Percentiles rank a stretch among this genome's conserved stretches.
Evolutionary conservation across 2,329 filamentous ascomycete species (phyloP).

Genomic region (Simplicillium sp.): DNA sequence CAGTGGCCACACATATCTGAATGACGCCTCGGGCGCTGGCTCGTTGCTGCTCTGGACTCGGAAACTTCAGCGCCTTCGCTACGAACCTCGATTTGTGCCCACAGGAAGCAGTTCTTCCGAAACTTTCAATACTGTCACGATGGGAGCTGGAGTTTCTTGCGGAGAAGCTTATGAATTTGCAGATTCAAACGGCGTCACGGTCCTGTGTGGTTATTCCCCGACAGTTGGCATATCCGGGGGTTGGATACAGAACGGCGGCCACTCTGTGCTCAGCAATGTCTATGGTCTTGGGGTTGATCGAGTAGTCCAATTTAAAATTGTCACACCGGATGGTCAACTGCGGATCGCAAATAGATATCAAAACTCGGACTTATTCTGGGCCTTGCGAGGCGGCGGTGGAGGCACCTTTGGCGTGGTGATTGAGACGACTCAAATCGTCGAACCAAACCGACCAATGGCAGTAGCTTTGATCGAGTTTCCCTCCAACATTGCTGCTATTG

Average conservation of each 20-base stretch:
- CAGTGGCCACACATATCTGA: conserved; percentile 4
- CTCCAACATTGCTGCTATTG: conserved; percentile 20
- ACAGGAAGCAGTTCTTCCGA: neutral
- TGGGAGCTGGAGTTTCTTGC: conserved; percentile 4
- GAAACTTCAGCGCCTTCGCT: conserved; percentile 3
- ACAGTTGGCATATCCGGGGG: conserved; percentile 6
- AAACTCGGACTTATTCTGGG: conserved; percentile 44
- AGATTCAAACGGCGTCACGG: conserved; percentile 1
- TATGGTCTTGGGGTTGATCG: conserved; percentile 40
- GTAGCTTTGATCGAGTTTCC: neutral
- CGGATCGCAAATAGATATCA: conserved; percentile 29
- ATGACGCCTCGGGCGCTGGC: neutral
- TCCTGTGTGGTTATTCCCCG: conserved; percentile 6
- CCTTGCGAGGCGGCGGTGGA: conserved; percentile 36
- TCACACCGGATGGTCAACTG: conserved; percentile 30
- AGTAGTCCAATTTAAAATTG: conserved; percentile 30
- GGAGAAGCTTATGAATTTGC: conserved; percentile 7
- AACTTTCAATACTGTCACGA: conserved; percentile 3
- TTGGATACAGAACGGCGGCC: conserved; percentile 23
- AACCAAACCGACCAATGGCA: neutral
- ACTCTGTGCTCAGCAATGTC: conserved; percentile 26
- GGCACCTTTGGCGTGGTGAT: conserved; percentile 40
- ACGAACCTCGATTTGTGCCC: conserved; percentile 1
- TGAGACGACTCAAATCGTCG: neutral
- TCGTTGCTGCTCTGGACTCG: conserved; percentile 5